Conservation (phyloP, 1,284 basidiomycete genomes). For the Stygiomarasmius scandens region DNA sequence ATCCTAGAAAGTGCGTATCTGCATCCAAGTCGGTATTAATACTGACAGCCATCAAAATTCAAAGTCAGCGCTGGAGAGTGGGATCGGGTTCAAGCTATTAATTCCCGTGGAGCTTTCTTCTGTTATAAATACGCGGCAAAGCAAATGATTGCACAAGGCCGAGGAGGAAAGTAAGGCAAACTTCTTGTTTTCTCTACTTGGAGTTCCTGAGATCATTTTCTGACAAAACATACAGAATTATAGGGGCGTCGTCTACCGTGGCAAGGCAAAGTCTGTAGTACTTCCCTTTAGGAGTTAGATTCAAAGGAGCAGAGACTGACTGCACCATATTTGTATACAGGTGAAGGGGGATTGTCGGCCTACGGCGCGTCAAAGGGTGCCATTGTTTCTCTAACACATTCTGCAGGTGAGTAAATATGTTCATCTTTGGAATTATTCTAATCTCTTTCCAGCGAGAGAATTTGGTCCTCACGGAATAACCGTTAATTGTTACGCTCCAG, state of each 20-base stretch:
- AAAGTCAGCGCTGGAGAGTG: slow-evolving; percentile 18
- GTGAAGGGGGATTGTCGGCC: not conserved
- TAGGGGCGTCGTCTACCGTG: slow-evolving; percentile 38
- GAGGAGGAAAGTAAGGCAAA: slow-evolving; percentile 30
- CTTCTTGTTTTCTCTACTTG: no score
- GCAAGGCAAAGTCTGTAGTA: slow-evolving; percentile 32
- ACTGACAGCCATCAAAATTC: no score
- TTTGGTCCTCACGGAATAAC: slow-evolving; percentile 10
- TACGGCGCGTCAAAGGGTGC: slow-evolving; percentile 14
- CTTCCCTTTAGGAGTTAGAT: no score
- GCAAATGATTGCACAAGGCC: slow-evolving; percentile 32
- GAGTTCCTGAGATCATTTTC: no score
- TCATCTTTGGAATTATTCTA: not conserved
- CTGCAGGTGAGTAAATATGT: slow-evolving; percentile 4
- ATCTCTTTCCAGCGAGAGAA: slow-evolving; percentile 6
- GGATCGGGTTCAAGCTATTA: slow-evolving; percentile 17
- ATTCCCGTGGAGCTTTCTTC: slow-evolving; percentile 21
- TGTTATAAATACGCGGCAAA: slow-evolving; percentile 32
- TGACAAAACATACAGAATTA: slow-evolving; percentile 25
- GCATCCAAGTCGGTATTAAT: no score
- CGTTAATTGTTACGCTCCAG: slow-evolving; percentile 12
- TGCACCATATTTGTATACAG: not conserved
- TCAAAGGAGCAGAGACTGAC: no score
- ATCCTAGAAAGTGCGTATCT: slow-evolving; percentile 29
- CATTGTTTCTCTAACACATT: slow-evolving; percentile 11